Conservation (phyloP, 2,329 filamentous ascomycete species). For the Thelonectria blattea region DNA sequence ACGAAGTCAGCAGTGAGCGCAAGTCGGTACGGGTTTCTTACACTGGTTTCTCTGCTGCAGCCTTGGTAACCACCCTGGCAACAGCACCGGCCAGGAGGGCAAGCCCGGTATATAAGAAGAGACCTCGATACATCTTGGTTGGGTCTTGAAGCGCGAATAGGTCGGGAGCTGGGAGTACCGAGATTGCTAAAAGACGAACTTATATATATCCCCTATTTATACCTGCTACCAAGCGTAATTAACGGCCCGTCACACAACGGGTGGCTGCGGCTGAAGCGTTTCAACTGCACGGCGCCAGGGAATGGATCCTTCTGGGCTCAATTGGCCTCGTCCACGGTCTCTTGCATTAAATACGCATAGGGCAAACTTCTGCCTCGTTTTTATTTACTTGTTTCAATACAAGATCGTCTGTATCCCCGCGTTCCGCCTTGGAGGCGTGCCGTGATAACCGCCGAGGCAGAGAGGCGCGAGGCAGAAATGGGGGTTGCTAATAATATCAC, state of each 20-base stretch:
- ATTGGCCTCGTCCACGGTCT: too few relatives aligned
- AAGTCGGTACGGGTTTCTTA: background rate
- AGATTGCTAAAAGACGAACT: too few relatives aligned
- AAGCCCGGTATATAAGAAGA: background rate
- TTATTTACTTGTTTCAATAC: too few relatives aligned
- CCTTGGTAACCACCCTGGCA: background rate
- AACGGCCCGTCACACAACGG: too few relatives aligned
- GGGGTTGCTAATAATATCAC: too few relatives aligned
- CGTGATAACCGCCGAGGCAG: too few relatives aligned
- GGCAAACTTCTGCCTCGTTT: too few relatives aligned
- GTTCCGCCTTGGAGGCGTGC: too few relatives aligned
- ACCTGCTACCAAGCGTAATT: background rate
- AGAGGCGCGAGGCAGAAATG: too few relatives aligned
- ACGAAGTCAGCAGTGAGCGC: background rate
- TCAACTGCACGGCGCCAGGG: background rate
- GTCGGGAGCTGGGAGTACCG: background rate
- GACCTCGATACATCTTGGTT: background rate
- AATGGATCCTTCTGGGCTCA: background rate
- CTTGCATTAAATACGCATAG: too few relatives aligned
- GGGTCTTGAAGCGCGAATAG: background rate
- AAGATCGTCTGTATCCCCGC: too few relatives aligned
- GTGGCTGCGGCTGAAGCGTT: background rate
- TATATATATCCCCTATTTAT: background rate
- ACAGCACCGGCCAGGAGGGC: background rate
- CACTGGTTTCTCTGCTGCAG: constrained; percentile 6